phyloP scores from a whole-genome alignment of 768 basidiomycete species.

The Paxillus ammoniavirescens region DNA sequence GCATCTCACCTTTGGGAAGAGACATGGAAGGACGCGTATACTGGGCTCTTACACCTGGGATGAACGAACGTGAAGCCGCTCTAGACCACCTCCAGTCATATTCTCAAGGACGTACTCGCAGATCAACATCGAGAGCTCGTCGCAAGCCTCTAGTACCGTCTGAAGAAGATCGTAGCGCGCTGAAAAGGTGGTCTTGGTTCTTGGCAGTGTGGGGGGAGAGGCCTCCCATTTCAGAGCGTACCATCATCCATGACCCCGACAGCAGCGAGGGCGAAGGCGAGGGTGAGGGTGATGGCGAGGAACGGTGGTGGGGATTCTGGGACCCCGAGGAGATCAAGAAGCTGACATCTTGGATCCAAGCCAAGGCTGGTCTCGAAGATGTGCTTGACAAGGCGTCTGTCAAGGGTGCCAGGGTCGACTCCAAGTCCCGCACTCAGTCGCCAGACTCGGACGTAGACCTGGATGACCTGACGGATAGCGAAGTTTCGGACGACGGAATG shows the following conservation, averaged over 20 bases:
- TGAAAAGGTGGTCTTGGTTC: slow-evolving; percentile 74
- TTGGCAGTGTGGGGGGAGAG: slow-evolving; percentile 71
- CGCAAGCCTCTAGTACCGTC: slow-evolving; percentile 40
- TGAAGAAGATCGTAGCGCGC: slow-evolving; percentile 47
- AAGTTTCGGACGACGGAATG: slow-evolving; percentile 3
- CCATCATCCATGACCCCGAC: slow-evolving; percentile 18
- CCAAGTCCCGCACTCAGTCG: not conserved
- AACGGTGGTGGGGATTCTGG: slow-evolving; percentile 79
- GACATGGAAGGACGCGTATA: slow-evolving; percentile 68
- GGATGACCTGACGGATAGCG: slow-evolving; percentile 13
- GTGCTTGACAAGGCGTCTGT: slow-evolving; percentile 7
- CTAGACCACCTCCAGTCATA: slow-evolving; percentile 26
- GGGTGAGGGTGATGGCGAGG: slow-evolving; percentile 37
- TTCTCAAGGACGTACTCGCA: slow-evolving; percentile 30
- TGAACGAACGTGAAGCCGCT: slow-evolving; percentile 53
- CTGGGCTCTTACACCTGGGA: slow-evolving; percentile 62
- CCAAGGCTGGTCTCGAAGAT: slow-evolving; percentile 43
- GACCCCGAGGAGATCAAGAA: slow-evolving; percentile 62
- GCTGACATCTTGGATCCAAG: slow-evolving; percentile 63
- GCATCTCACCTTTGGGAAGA: slow-evolving; percentile 63
- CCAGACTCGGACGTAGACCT: slow-evolving; percentile 18
- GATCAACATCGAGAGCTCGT: slow-evolving; percentile 30
- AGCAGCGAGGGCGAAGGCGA: slow-evolving; percentile 24
- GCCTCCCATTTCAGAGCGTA: slow-evolving; percentile 34
- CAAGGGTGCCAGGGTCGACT: not conserved